These are phyloP conservation scores for Senna siamea DNA, from an alignment of 306 rosid genomes.

Conservation along the genomic window DNA sequence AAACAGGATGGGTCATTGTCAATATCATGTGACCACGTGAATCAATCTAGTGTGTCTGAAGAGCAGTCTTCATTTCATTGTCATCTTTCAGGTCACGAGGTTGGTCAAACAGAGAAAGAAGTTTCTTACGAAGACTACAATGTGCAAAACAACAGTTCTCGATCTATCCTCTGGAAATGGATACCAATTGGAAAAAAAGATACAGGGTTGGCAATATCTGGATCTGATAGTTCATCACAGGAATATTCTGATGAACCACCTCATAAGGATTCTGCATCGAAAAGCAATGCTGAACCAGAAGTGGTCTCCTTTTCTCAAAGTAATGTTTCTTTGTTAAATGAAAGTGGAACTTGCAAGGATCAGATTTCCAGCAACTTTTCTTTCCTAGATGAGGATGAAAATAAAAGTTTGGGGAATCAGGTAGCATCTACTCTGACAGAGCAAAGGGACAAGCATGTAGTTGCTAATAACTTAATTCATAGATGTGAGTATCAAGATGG, in stretches of 20 bases:
- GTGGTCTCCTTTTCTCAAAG: conserved; percentile 37
- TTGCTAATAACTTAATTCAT: conserved; percentile 32
- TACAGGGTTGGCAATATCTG: conserved; percentile 43
- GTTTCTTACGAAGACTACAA: conserved; percentile 49
- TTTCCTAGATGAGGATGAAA: conserved; percentile 33
- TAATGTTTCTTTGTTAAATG: conserved; percentile 42
- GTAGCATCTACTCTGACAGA: conserved; percentile 36
- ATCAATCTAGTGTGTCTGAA: conserved; percentile 45
- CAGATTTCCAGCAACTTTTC: conserved; percentile 37
- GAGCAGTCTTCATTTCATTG: conserved; percentile 46
- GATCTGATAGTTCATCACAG: conserved; percentile 47
- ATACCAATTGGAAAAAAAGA: conserved; percentile 66
- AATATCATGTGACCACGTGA: conserved; percentile 36
- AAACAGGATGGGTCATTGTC: conserved; percentile 45
- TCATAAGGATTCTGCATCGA: conserved; percentile 38
- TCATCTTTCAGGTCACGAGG: conserved; percentile 51
- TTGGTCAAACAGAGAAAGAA: conserved; percentile 50
- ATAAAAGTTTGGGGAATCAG: conserved; percentile 32
- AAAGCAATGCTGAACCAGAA: conserved; percentile 45
- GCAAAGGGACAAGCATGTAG: conserved; percentile 35
- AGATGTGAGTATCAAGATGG: conserved; percentile 41
- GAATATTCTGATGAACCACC: conserved; percentile 48
- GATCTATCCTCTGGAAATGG: conserved; percentile 69
- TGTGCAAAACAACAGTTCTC: conserved; percentile 49
- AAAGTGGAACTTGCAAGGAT: conserved; percentile 15